phyloP scores from a whole-genome alignment of 768 basidiomycete genomes.

The Boletus subparvulus region DNA sequence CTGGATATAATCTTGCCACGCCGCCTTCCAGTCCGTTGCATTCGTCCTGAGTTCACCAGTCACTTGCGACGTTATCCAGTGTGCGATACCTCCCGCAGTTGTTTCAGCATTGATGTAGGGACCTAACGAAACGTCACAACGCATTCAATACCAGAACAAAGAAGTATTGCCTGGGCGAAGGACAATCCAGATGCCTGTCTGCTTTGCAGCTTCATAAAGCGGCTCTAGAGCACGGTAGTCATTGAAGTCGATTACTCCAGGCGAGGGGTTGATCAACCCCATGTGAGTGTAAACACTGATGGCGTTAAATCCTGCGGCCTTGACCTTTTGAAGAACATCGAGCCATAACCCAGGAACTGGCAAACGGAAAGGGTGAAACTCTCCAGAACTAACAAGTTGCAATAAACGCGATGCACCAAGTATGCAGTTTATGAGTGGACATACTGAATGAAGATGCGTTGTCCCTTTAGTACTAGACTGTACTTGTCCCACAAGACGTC shows the following conservation, averaged over 20 bases:
- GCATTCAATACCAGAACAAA: neutral
- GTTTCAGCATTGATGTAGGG: slow-evolving; percentile 77
- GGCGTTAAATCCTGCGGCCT: slow-evolving; percentile 78
- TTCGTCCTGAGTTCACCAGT: slow-evolving; percentile 67
- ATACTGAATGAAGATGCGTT: slow-evolving; percentile 71
- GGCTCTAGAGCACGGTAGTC: slow-evolving; percentile 68
- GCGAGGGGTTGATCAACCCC: slow-evolving; percentile 74
- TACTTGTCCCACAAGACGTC: slow-evolving; percentile 64
- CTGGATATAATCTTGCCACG: slow-evolving; percentile 73
- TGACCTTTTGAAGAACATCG: slow-evolving; percentile 78
- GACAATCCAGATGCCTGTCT: slow-evolving; percentile 74
- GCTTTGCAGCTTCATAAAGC: slow-evolving; percentile 71
- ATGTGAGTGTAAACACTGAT: slow-evolving; percentile 80
- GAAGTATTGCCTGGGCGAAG: slow-evolving; percentile 65
- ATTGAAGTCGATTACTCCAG: slow-evolving; percentile 69
- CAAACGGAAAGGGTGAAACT: slow-evolving; percentile 81
- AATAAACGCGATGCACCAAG: neutral
- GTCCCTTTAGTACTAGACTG: slow-evolving; percentile 66
- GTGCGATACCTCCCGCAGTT: slow-evolving; percentile 69
- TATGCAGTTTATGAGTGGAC: slow-evolving; percentile 26
- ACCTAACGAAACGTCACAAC: slow-evolving; percentile 17
- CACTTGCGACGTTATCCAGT: slow-evolving; percentile 70
- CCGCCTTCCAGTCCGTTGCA: slow-evolving; percentile 62
- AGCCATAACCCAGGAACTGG: slow-evolving; percentile 80
- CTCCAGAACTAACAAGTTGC: slow-evolving; percentile 59